Conservation (phyloP, 495 filamentous ascomycete genomes). For the Physcia stellaris region DNA sequence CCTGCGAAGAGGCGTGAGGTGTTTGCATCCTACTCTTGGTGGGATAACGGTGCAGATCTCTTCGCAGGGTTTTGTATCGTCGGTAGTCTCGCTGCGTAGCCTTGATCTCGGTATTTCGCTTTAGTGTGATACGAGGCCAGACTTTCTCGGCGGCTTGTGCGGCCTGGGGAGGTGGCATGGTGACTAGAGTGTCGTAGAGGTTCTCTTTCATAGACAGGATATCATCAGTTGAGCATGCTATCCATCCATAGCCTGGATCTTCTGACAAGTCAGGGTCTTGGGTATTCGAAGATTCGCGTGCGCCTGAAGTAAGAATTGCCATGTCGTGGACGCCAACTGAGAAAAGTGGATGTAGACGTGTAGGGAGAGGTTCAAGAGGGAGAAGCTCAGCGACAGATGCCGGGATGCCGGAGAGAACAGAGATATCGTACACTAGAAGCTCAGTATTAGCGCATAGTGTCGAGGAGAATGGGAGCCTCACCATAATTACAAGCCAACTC, state of each 20-base stretch:
- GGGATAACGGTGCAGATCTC: slow-evolving; percentile 45
- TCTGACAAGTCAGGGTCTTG: slow-evolving; percentile 14
- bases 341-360: slow-evolving; percentile 71
- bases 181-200: slow-evolving; percentile 80
- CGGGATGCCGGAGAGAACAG: slow-evolving; percentile 71
- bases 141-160: slow-evolving; percentile 39
- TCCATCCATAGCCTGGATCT: slow-evolving; percentile 57
- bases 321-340: slow-evolving; percentile 89
- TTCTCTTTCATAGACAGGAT: slow-evolving; percentile 71
- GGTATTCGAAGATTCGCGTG: slow-evolving; percentile 15
- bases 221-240: slow-evolving; percentile 89
- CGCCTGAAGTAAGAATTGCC: slow-evolving; percentile 44
- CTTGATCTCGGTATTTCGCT: slow-evolving; percentile 48
- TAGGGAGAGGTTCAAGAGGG: slow-evolving; percentile 36
- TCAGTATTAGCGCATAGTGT: neutral
- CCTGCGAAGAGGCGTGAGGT: slow-evolving; percentile 10
- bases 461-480: slow-evolving; percentile 28
- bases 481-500: slow-evolving; percentile 78
- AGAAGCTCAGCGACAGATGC: slow-evolving; percentile 50
- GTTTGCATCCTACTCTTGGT: slow-evolving; percentile 5
- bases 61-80: slow-evolving; percentile 58
- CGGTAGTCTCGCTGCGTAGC: slow-evolving; percentile 85
- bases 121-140: slow-evolving; percentile 65
- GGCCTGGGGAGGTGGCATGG: slow-evolving; percentile 53
- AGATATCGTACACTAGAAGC: slow-evolving; percentile 91